Base-by-base conservation (phyloP, 2,329 filamentous ascomycete species). In the Aspergillus candidus region DNA sequence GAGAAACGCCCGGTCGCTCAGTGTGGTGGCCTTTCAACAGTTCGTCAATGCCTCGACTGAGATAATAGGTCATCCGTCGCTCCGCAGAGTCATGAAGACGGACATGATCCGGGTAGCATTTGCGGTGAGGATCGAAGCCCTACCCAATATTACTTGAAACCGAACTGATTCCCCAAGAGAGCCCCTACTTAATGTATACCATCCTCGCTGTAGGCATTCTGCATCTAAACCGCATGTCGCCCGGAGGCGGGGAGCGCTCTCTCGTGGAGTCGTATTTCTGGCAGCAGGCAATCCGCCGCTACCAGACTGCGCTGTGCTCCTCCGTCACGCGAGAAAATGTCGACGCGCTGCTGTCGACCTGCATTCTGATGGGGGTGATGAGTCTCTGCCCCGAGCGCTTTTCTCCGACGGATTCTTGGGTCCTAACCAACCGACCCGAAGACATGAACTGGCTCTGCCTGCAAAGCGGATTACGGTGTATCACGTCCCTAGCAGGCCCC, bases 381-480 rank as follows among this genome's bases (percentile, higher is more conserved):
- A 50, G 56, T 2, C 40, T 63, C 8, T 57, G 54, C 4, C 56
- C 57, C 0, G 51, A 54, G 11, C 44, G 51, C 15, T 57, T 58
- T 36, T 35, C 54, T 4, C 44, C 52, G 7, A 45, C 44, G 7
- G 60, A 58, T 12, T 62, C 60, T 0, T 65, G 61, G 61, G 53
- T 63, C 4, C 53, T 65, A 11, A 52, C 57, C 1, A 51, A 54
- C 11, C 46, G 37, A 14, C 46, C 49, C 0, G 51, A 48, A 22
- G 51, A 46, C 11, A 53, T 58, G 47, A 65, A 63, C 42, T 65
- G 61, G 61, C 51, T 65, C 3, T 58, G 52, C 22, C 41, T 63
- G 2, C 59, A 60, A 36, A 59, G 58, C 27, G 61, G 60, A 2
- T 15, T 63, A 11, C 49, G 48, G 10, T 50, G 42, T 12, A 56